phyloP scores from a whole-genome alignment of 2,329 filamentous ascomycete species.

The Diatrype stigma region DNA sequence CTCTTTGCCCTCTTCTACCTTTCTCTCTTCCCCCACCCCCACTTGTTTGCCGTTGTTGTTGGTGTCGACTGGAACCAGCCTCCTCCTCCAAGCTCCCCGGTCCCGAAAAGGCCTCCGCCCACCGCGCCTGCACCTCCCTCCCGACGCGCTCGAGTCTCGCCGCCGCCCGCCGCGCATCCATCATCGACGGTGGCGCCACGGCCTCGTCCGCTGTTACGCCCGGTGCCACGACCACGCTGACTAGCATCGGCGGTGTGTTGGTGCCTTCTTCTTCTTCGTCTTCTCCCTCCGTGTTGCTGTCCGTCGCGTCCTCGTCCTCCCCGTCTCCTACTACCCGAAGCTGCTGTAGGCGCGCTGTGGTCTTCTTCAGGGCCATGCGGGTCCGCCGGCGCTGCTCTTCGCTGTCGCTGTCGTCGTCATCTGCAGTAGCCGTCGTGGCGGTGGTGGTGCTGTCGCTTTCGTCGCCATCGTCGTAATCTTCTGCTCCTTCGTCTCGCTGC shows the following conservation, averaged over 20 bases:
- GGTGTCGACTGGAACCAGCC: neutral
- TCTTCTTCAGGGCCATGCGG: neutral
- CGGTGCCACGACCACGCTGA: slow-evolving; percentile 51
- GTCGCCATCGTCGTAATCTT: too few species aligned
- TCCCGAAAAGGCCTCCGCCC: slow-evolving; percentile 40
- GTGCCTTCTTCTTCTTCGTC: slow-evolving; percentile 14
- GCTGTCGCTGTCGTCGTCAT: neutral
- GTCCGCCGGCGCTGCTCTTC: neutral
- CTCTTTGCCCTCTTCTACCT: too few species aligned
- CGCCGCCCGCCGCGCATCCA: slow-evolving; percentile 50
- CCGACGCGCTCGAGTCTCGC: slow-evolving; percentile 51
- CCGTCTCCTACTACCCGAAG: slow-evolving; percentile 6
- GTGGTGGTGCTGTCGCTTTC: too few species aligned
- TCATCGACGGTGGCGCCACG: neutral
- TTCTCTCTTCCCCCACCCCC: too few species aligned
- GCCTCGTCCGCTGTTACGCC: slow-evolving; percentile 42
- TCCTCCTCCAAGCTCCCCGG: too few species aligned
- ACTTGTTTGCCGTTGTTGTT: too few species aligned
- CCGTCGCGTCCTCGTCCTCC: slow-evolving; percentile 2
- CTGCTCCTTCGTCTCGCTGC: too few species aligned
- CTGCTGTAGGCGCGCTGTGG: neutral
- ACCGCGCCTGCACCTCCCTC: slow-evolving; percentile 50
- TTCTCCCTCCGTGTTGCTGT: neutral
- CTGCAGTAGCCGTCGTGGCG: too few species aligned
- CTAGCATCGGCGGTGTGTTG: slow-evolving; percentile 45